Conservation (phyloP, 2,329 filamentous ascomycete species). For the Spiromastix sp. region DNA sequence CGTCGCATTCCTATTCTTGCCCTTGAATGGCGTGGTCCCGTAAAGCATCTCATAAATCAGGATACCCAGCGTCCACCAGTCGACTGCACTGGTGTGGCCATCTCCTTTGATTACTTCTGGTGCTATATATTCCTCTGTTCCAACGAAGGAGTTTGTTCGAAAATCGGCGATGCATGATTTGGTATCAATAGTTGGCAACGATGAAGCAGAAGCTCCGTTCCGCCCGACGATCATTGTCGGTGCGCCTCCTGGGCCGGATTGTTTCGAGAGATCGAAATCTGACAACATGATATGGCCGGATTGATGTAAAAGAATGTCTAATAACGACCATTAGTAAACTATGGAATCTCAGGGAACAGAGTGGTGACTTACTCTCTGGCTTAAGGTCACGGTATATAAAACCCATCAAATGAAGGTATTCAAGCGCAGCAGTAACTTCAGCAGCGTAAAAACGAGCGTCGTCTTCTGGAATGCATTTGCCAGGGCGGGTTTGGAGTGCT, state of each 20-base stretch:
- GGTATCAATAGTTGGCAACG: conserved; percentile 92
- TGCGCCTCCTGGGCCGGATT: conserved; percentile 89
- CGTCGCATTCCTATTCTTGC: conserved; percentile 95
- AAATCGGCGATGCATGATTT: conserved; percentile 98
- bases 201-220: conserved; percentile 75
- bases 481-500: conserved; percentile 88
- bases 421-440: conserved; percentile 89
- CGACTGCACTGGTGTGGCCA: conserved; percentile 93
- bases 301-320: conserved; percentile 93
- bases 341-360: neutral
- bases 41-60: conserved; percentile 98
- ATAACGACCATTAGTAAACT: conserved; percentile 25
- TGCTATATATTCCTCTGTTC: conserved; percentile 97
- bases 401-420: conserved; percentile 97
- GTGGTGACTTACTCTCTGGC: conserved; percentile 65
- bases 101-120: conserved; percentile 98
- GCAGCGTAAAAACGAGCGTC: conserved; percentile 95
- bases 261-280: conserved; percentile 96
- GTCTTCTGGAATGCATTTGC: conserved; percentile 95
- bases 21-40: conserved; percentile 97
- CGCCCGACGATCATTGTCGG: conserved; percentile 96
- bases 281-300: conserved; percentile 99
- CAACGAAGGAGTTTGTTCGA: conserved; percentile 95
- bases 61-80: conserved; percentile 98
- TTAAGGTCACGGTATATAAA: conserved; percentile 98